A percentile compares a stretch with the other conserved stretches of the same genome.
These are phyloP conservation scores for Fraxinus latifolia DNA, from an alignment of 305 asterid species.

Conservation along the genomic window DNA sequence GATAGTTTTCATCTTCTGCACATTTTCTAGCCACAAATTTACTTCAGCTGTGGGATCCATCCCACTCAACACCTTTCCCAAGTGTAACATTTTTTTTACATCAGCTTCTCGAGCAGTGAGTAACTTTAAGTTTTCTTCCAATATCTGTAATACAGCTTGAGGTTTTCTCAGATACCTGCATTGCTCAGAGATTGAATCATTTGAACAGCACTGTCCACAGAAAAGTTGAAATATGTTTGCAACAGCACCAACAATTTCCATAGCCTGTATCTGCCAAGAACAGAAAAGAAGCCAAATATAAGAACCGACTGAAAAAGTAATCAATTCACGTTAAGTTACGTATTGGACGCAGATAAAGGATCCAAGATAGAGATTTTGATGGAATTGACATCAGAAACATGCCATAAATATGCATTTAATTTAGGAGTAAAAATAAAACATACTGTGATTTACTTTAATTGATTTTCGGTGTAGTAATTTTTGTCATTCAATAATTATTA, in stretches of 20 bases:
- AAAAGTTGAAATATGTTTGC: slow-evolving; percentile 20
- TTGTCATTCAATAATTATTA: neutral
- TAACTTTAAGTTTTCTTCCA: slow-evolving; percentile 20
- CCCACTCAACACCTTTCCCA: slow-evolving; percentile 9
- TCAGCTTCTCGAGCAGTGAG: slow-evolving; percentile 30
- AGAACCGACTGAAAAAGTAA: neutral
- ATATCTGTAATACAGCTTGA: slow-evolving; percentile 8
- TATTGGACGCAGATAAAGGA: neutral
- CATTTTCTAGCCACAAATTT: slow-evolving; percentile 27
- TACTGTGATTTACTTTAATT: neutral
- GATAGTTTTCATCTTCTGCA: slow-evolving; percentile 14
- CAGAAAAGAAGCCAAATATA: neutral
- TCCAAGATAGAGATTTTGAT: neutral
- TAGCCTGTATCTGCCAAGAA: neutral
- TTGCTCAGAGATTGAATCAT: slow-evolving; percentile 8
- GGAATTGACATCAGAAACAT: neutral
- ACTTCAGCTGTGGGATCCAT: slow-evolving; percentile 34
- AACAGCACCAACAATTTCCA: slow-evolving; percentile 27
- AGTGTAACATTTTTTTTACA: slow-evolving; percentile 4
- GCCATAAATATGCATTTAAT: neutral
- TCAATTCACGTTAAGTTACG: neutral
- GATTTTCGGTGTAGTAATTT: neutral
- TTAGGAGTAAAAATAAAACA: neutral
- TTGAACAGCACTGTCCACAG: slow-evolving; percentile 23
- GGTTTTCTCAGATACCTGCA: slow-evolving; percentile 19